Evolutionary conservation across 2,329 filamentous ascomycete species (phyloP), one percentile per base, ranked within the genome.

Genomic region (Aspergillus unguis): DNA sequence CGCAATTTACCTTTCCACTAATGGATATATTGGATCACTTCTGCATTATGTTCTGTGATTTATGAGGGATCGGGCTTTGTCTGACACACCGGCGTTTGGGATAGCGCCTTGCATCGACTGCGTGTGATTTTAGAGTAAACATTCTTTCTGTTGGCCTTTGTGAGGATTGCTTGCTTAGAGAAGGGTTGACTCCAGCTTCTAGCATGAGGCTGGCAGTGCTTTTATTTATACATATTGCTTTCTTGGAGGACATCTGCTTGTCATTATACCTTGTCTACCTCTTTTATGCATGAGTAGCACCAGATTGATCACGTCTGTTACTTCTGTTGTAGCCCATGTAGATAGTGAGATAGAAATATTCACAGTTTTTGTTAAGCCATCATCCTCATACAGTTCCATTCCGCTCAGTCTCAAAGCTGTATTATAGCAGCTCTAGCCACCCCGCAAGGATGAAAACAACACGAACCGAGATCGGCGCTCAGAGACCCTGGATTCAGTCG

Each of bases 1-100:
- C 17, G 38, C 52, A 46, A 49, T 52, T 44, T 40, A 29, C n/a
- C 10, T 23, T 33, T 50, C 33, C 11, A 37, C 27, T 46, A 49
- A 57, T 58, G 53, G 53, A 33, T 40, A 32, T 52, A 28, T 49
- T 38, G 49, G 48, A 43, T 54, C 37, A 42, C 44, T 35, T 52
- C 31, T 48, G 23, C 43, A 33, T 48, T n/a, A 26, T 40, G 36
- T 29, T 9, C 10, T 42, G 28, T 33, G 9, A 26, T 50, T 28
- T 28, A 46, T 36, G n/a, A 36, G n/a, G 46, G 25, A 44, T 25
- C 9, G 36, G 46, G 46, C 46, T 25, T 49, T 31, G 44, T 50
- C 44, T 37, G 46, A 40, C 46, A 46, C 8, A 53, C 38, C 8
- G 51, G 51, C 45, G 51, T 53, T 50, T 37, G 45, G 44, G n/a